Percentiles rank a stretch among this genome's conserved stretches.
These are phyloP conservation scores for Linanthus parryae DNA, from an alignment of 148 eudicot genomes.

Conservation along the genomic window DNA sequence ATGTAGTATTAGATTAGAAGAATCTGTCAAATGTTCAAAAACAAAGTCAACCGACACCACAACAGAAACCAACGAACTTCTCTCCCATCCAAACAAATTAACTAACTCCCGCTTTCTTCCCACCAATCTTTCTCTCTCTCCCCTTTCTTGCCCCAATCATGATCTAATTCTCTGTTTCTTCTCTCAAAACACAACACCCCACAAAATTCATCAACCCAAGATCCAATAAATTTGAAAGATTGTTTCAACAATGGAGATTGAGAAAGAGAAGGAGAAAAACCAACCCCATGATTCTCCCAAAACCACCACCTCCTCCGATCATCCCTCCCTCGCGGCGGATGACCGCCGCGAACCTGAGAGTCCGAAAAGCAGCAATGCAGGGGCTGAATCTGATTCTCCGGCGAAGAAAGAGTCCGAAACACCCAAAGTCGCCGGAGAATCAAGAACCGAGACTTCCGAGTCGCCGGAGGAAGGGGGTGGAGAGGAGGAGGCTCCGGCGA, in stretches of 20 bases:
- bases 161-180: background rate
- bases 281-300: conserved; percentile 2
- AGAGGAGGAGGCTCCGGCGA: conserved; percentile 1
- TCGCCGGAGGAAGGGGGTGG: background rate
- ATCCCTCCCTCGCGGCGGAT: background rate
- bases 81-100: conserved; percentile 17
- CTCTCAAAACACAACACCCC: background rate
- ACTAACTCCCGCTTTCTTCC: background rate
- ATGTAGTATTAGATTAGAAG: too few species aligned
- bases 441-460: background rate
- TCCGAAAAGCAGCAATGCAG: background rate
- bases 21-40: too few species aligned
- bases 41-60: too few species aligned
- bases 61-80: conserved; percentile 20
- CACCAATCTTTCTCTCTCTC: background rate
- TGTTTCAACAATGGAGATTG: conserved; percentile 18
- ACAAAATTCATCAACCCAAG: background rate
- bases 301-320: background rate
- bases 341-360: background rate
- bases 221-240: background rate
- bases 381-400: background rate
- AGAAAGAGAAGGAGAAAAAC: conserved; percentile 16
- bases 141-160: background rate
- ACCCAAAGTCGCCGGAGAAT: background rate
- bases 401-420: background rate